phyloP scores from a whole-genome alignment of 768 basidiomycete genomes.

The Rhizopogon rudus region DNA sequence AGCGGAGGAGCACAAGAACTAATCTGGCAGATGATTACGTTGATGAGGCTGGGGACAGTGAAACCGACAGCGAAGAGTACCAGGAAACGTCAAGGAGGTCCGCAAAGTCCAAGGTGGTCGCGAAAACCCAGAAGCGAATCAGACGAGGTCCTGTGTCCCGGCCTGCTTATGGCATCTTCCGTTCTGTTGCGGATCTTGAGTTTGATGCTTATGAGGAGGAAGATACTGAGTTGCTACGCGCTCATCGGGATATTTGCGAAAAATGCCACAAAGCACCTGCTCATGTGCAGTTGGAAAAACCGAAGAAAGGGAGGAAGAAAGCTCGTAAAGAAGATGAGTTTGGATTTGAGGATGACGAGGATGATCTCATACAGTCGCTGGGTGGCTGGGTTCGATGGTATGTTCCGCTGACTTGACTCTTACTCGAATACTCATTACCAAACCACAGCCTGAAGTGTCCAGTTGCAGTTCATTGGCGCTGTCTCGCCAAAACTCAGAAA shows the following conservation, averaged over 20 bases:
- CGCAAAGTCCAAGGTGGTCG: constrained; percentile 1
- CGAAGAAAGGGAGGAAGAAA: constrained; percentile 35
- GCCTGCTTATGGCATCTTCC: constrained; percentile 48
- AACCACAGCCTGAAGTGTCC: constrained; percentile 66
- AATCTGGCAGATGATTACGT: constrained; percentile 25
- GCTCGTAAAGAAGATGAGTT: constrained; percentile 44
- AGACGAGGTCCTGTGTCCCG: constrained; percentile 31
- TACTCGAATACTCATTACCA: constrained; percentile 1
- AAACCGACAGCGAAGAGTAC: constrained; percentile 31
- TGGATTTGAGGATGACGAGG: constrained; percentile 47
- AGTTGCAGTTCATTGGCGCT: constrained; percentile 72
- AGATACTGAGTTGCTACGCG: constrained; percentile 47
- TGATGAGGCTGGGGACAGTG: constrained; percentile 19
- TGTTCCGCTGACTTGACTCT: constrained; percentile 14
- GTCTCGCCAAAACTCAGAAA: constrained; percentile 58
- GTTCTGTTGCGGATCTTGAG: constrained; percentile 35
- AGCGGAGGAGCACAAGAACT: constrained; percentile 33
- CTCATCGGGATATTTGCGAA: constrained; percentile 64
- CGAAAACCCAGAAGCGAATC: constrained; percentile 19
- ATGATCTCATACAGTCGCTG: constrained; percentile 41
- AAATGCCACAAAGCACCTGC: constrained; percentile 62
- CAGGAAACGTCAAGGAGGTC: constrained; percentile 21
- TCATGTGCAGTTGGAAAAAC: constrained; percentile 42
- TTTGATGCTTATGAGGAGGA: constrained; percentile 48
- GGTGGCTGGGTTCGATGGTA: constrained; percentile 89